Percentiles rank a stretch among this genome's conserved stretches.
Conservation (phyloP, 2,329 filamentous ascomycete species). For the Fusarium nisikadoi region DNA sequence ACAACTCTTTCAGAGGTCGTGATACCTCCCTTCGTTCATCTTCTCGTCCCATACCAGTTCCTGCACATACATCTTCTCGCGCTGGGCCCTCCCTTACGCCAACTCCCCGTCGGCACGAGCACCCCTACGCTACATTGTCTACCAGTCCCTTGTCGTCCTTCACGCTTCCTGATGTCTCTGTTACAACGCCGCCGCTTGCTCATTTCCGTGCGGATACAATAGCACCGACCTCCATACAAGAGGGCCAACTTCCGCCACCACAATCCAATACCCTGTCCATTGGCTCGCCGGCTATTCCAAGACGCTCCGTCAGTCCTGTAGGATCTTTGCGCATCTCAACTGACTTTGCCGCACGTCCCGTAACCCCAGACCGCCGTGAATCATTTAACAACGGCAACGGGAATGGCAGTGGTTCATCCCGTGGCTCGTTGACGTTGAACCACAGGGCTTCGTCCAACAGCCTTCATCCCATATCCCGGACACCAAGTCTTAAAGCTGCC, state of each 20-base stretch:
- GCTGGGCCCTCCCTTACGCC: conserved; percentile 33
- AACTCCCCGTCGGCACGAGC: conserved; percentile 30
- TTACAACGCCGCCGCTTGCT: conserved; percentile 38
- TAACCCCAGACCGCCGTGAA: conserved; percentile 43
- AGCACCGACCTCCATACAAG: conserved; percentile 47
- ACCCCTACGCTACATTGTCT: conserved; percentile 34
- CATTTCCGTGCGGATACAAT: conserved; percentile 45
- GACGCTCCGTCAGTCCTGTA: conserved; percentile 31
- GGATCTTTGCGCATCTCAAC: conserved; percentile 54
- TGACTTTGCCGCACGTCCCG: conserved; percentile 45
- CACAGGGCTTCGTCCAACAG: conserved; percentile 47
- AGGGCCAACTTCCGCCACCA: conserved; percentile 33
- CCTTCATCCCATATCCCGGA: conserved; percentile 65
- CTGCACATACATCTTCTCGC: conserved; percentile 24
- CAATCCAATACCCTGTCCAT: conserved; percentile 25
- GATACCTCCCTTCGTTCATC: conserved; percentile 36
- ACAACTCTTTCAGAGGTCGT: conserved; percentile 24
- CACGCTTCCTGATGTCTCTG: conserved; percentile 41
- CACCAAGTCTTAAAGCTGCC: conserved; percentile 70
- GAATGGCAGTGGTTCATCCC: conserved; percentile 47
- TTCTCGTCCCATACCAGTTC: conserved; percentile 38
- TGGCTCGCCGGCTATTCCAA: conserved; percentile 20
- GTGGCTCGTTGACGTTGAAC: conserved; percentile 42
- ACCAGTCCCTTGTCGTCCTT: conserved; percentile 33
- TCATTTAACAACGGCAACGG: conserved; percentile 53